Evolutionary conservation across 257 asterid genomes (phyloP), one percentile per base, ranked within the genome.

Genomic region (Fraxinus americana): DNA sequence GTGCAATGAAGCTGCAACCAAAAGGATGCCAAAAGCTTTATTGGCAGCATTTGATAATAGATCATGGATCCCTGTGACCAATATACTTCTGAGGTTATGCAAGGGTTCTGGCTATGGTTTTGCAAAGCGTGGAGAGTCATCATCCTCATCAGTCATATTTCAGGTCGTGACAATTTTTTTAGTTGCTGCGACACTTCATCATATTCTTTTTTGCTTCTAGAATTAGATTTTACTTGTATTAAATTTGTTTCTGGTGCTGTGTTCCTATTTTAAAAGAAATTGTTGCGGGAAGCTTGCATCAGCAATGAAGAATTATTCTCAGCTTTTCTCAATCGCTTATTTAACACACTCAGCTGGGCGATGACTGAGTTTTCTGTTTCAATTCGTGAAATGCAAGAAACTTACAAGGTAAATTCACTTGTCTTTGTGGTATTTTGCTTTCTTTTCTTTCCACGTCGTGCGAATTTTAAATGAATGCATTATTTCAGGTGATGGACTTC

Each of bases 321-420:
- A 45, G 86, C 97, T 65, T 94, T 94, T 77, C 95, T 94, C 83
- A 94, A 94, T 78, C 91, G 95, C 75, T 77, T 94, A 74, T 94
- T 94, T 69, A 92, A 94, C 86, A 92, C 97, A 34, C 89, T 94
- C 79, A 92, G 99, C 86, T 94, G 99, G 99, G 88, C 98, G 35
- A 93, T 92, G 96, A 94, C 98, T 36, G 99, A 94, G 82, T 94
- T 94, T 88, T 94, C 99, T 23, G 96, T 94, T 75, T 92, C 97
- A 27, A 75, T 91, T 54, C 92, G 96, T 17, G 99, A 91, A 86
- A 92, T 94, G 97, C 99, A 94, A 88, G 99, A 94, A 84, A 88
- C 81, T 75, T 92, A 88, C 88, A 90, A 91, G 99, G 97, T 92
- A 85, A 67, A 41, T 30, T 73, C 32, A 17, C 9, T 69, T 76